Conservation (phyloP, 306 rosid species). For the Rosa chinensis region DNA sequence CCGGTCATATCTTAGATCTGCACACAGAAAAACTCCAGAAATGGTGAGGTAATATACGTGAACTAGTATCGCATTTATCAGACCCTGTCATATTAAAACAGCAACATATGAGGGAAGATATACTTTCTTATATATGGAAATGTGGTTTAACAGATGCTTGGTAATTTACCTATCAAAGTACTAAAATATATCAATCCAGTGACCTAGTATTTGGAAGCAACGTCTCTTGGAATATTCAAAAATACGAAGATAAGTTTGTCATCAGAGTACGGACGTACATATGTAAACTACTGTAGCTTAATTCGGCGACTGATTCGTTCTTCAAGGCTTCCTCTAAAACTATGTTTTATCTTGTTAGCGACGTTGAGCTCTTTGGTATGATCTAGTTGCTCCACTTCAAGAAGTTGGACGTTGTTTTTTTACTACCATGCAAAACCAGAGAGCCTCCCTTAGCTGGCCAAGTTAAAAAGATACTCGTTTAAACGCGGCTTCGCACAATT, state of each 20-base stretch:
- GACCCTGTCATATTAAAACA: background rate
- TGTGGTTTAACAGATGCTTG: too few relatives aligned
- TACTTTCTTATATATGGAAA: background rate
- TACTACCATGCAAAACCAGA: background rate
- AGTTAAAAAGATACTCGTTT: background rate
- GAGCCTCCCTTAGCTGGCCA: background rate
- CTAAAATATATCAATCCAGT: too few relatives aligned
- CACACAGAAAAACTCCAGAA: background rate
- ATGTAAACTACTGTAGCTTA: background rate
- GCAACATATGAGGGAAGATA: background rate
- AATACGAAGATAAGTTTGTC: background rate
- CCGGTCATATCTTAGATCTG: too few relatives aligned
- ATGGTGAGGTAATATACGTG: background rate
- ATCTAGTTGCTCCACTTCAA: background rate
- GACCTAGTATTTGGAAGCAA: background rate
- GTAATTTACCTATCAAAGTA: too few relatives aligned
- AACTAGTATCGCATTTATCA: background rate
- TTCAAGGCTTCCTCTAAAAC: background rate
- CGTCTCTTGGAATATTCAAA: background rate
- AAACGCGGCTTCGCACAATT: background rate
- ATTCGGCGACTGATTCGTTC: background rate
- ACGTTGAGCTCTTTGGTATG: background rate
- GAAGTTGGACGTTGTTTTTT: background rate
- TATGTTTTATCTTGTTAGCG: background rate
- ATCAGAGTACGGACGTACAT: background rate